Evolutionary conservation across 2,329 filamentous ascomycete species (phyloP), one percentile per base, ranked within the genome.

Genomic region (Neofusicoccum parvum): DNA sequence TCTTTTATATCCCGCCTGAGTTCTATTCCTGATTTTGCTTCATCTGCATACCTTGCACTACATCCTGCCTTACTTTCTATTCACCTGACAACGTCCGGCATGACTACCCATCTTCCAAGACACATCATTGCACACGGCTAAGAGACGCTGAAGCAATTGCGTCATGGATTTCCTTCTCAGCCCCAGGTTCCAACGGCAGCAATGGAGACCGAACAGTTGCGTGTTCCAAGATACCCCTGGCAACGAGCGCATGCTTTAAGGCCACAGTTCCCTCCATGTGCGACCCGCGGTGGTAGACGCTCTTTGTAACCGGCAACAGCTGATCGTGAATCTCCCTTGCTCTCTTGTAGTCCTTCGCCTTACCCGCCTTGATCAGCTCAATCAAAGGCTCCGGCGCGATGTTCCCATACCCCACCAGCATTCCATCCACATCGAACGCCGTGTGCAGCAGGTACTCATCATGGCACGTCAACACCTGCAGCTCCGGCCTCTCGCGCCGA

Each of bases 181-280:
- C 80, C 12, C 79, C 80, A 51, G 80, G 75, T 4, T 74, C 73
- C 10, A 82, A 68, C 6, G 80, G 82, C 67, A 83, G 60, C n/a
- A 84, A 67, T 27, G 80, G 81, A 7, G 82, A 82, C n/a, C 82
- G 73, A 3, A 85, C 82, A 2, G 82, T 84, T 11, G 82, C 82
- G 59, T 85, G 81, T 12, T 77, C 74, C 12, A 85, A 67, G 39
- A 85, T 83, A 1, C 83, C 83, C 11, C 83, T 72, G 11, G 82
- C 82, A 27, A 85, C 81, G 32, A 85, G 73, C 14, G 82, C 82
- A 66, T 85, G 82, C 74, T 85, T 85, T 23, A 85, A 66, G 7
- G 73, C 71, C 34, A 84, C 82, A 1, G 82, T 85, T 2, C 83
- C 83, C 73, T 85, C 83, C 83, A 85, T 85, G 65, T 85, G 83